Percentiles rank a stretch among this genome's conserved stretches.
phyloP scores from a whole-genome alignment of 176 grass and related monocot genomes.

The Oryza glaberrima region DNA sequence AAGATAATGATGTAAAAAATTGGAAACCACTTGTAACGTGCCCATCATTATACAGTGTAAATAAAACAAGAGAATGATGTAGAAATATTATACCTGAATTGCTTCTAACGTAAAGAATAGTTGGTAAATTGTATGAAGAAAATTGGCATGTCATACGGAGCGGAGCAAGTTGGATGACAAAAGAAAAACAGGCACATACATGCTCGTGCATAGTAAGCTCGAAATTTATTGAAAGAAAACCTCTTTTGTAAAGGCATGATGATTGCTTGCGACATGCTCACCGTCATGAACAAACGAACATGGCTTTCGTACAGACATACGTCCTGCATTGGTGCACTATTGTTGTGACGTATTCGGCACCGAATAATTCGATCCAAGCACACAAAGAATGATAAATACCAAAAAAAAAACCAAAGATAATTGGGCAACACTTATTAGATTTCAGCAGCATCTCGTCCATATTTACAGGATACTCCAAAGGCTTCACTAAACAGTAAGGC shows the following conservation, averaged over 20 bases:
- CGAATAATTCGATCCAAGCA: not conserved
- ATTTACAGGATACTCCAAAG: conserved; percentile 40
- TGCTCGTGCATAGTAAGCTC: not conserved
- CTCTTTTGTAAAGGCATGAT: too few relatives aligned
- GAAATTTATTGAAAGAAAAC: not conserved
- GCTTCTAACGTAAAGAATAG: not conserved
- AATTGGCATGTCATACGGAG: not conserved
- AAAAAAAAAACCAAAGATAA: not conserved
- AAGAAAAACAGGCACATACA: not conserved
- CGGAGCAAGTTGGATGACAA: not conserved
- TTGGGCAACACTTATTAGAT: not conserved
- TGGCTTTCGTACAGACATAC: not conserved
- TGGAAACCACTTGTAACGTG: too few relatives aligned
- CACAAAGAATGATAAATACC: not conserved
- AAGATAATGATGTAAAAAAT: not conserved
- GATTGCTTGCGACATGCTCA: not conserved
- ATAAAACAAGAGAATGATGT: not conserved
- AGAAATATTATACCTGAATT: not conserved
- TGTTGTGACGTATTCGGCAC: too few relatives aligned
- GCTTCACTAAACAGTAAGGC: not conserved
- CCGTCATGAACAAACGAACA: not conserved
- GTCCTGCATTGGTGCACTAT: not conserved
- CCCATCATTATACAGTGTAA: not conserved
- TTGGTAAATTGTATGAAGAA: not conserved
- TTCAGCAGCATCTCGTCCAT: not conserved